Conservation (phyloP, 805 yeast species). For the Saccharomycopsis sp. region DNA sequence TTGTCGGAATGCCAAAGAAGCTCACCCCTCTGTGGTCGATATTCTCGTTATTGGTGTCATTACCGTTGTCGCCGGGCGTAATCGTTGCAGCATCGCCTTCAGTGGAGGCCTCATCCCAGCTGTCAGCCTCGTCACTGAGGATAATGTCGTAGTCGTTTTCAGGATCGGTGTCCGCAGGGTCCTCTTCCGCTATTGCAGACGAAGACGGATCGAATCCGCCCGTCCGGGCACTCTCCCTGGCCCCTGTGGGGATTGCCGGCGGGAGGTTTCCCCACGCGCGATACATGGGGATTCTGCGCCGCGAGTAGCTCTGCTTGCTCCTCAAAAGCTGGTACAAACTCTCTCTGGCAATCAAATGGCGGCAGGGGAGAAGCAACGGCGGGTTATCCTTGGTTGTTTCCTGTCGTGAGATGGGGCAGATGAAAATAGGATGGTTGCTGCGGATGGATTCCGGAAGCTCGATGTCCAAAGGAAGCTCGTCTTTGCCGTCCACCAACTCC, state of each 20-base stretch:
- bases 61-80: not conserved
- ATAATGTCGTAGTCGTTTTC: not conserved
- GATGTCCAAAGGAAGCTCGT: constrained; percentile 60
- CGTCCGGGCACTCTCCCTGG: too few relatives aligned
- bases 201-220: not conserved
- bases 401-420: constrained; percentile 65
- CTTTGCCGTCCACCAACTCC: constrained; percentile 20
- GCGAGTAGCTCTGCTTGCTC: constrained; percentile 21
- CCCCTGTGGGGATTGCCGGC: too few relatives aligned
- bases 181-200: not conserved
- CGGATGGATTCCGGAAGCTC: constrained; percentile 45
- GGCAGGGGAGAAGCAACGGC: constrained; percentile 57
- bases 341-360: constrained; percentile 54
- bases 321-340: constrained; percentile 41
- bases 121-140: not conserved
- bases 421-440: constrained; percentile 55
- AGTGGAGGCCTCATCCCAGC: not conserved
- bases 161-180: not conserved
- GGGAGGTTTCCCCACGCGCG: not conserved
- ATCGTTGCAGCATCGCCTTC: not conserved
- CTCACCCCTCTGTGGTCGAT: not conserved
- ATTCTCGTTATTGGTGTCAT: not conserved
- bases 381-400: constrained; percentile 57
- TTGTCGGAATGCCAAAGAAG: not conserved
- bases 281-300: constrained; percentile 5